phyloP scores from a whole-genome alignment of 305 asterid species.

The Caryopteris hybrid region DNA sequence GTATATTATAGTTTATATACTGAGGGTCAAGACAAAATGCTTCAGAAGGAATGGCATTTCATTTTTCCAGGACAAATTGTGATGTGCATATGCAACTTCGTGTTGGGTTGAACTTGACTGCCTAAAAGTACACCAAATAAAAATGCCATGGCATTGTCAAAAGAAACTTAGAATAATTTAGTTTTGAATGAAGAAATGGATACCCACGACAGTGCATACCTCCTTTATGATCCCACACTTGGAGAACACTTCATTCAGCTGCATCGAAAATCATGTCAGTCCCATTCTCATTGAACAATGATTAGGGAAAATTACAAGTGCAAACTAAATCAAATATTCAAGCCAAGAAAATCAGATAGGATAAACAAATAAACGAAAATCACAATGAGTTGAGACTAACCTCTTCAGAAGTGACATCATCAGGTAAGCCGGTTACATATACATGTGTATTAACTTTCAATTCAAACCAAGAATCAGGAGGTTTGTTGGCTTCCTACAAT shows the following conservation, averaged over 20 bases:
- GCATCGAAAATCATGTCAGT: constrained; percentile 32
- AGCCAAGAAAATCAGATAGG: not conserved
- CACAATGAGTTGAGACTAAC: constrained; percentile 30
- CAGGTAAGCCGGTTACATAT: constrained; percentile 90
- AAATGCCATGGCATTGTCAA: constrained; percentile 4
- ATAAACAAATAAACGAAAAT: constrained; percentile 4
- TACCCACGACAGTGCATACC: constrained; percentile 40
- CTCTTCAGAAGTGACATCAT: constrained; percentile 85
- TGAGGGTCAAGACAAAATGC: too few species aligned
- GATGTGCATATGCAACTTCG: constrained; percentile 1
- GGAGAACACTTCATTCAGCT: constrained; percentile 86
- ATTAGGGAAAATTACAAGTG: constrained; percentile 2
- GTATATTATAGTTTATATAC: not conserved
- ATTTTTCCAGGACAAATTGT: not conserved
- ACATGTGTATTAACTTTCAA: constrained; percentile 95
- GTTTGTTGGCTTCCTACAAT: constrained; percentile 84
- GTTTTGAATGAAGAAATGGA: not conserved
- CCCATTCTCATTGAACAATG: constrained; percentile 10
- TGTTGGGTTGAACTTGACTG: not conserved
- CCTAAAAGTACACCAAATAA: constrained; percentile 6
- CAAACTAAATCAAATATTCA: constrained; percentile 1
- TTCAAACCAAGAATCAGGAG: constrained; percentile 96
- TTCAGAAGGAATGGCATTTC: not conserved
- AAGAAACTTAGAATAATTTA: not conserved
- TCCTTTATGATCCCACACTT: constrained; percentile 95